These are phyloP conservation scores for Penicillium salamii DNA, from an alignment of 495 filamentous ascomycete species.

Conservation along the genomic window DNA sequence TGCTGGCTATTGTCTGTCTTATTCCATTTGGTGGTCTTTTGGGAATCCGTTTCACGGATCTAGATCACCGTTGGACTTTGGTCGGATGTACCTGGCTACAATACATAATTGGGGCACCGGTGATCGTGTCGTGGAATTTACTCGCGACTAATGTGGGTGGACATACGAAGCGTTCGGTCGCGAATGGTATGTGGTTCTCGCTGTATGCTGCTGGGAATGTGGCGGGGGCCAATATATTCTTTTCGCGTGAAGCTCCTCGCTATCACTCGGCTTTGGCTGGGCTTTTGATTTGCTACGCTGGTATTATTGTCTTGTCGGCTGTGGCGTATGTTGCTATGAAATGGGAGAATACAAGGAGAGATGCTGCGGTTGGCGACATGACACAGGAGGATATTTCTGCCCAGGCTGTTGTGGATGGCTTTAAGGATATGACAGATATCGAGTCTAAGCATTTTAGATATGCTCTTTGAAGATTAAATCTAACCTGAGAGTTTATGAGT, in stretches of 20 bases:
- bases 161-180: conserved; percentile 60
- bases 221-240: conserved; percentile 45
- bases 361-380: conserved; percentile 13
- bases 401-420: conserved; percentile 37
- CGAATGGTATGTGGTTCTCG: conserved; percentile 39
- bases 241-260: conserved; percentile 32
- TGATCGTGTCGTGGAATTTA: conserved; percentile 54
- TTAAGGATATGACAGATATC: conserved; percentile 48
- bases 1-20: conserved; percentile 31
- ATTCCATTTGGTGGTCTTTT: conserved; percentile 40
- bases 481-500: too few relatives aligned
- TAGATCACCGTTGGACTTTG: conserved; percentile 48
- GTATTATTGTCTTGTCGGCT: conserved; percentile 25
- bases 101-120: conserved; percentile 41
- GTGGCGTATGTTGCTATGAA: conserved; percentile 27
- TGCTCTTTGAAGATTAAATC: conserved; percentile 26
- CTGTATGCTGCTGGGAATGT: conserved; percentile 40
- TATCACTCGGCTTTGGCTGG: conserved; percentile 35
- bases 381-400: conserved; percentile 13
- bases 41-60: conserved; percentile 39
- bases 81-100: conserved; percentile 54
- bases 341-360: conserved; percentile 26
- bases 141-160: conserved; percentile 61
- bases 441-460: conserved; percentile 45
- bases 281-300: conserved; percentile 34